Conservation (phyloP, 805 yeast genomes). For the Pichia deserticola region DNA sequence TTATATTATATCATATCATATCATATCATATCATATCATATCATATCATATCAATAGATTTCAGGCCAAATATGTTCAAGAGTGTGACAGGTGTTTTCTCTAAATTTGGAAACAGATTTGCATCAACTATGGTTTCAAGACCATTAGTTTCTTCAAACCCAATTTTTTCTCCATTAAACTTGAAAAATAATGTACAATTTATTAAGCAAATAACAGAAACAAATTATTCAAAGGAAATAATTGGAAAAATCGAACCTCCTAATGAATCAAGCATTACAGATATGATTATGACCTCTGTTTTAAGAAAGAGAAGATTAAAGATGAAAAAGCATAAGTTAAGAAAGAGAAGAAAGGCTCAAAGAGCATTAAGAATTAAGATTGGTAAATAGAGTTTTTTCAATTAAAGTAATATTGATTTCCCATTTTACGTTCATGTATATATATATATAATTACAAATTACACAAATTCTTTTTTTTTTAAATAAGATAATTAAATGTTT, state of each 20-base stretch:
- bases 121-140: slow-evolving; percentile 7
- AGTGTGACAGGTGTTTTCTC: slow-evolving; percentile 5
- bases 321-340: slow-evolving; percentile 97
- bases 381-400: slow-evolving; percentile 28
- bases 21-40: too few relatives aligned
- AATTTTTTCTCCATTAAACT: not conserved
- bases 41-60: too few relatives aligned
- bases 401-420: too few relatives aligned
- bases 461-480: too few relatives aligned
- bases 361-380: slow-evolving; percentile 69
- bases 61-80: slow-evolving; percentile 1
- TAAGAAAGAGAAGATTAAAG: slow-evolving; percentile 82
- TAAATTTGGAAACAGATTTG: slow-evolving; percentile 8
- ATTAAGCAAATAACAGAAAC: not conserved
- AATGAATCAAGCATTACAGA: slow-evolving; percentile 9
- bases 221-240: not conserved
- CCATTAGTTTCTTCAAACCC: not conserved
- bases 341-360: slow-evolving; percentile 93
- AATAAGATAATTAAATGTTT: too few relatives aligned
- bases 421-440: not conserved
- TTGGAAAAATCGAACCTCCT: not conserved
- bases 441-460: not conserved
- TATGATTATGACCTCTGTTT: slow-evolving; percentile 57
- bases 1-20: too few relatives aligned
- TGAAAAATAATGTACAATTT: slow-evolving; percentile 2